phyloP scores from a whole-genome alignment of 2,329 filamentous ascomycete species.

The Colletotrichum incanum region DNA sequence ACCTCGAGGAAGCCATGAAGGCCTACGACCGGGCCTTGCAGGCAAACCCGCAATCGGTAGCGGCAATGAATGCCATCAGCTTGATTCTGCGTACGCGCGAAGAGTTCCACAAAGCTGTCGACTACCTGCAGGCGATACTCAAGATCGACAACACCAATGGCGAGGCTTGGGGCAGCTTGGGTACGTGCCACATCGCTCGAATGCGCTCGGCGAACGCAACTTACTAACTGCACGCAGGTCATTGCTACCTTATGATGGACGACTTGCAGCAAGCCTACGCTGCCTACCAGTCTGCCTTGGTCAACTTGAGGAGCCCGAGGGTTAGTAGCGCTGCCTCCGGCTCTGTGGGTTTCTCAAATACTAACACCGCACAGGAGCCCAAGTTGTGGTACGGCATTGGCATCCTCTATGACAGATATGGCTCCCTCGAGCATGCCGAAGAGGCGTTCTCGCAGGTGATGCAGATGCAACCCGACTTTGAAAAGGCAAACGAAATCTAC shows the following conservation, averaged over 20 bases:
- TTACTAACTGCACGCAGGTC: slow-evolving; percentile 70
- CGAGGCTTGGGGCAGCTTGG: slow-evolving; percentile 96
- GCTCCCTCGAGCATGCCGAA: slow-evolving; percentile 95
- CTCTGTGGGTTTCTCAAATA: slow-evolving; percentile 29
- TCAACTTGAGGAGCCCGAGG: slow-evolving; percentile 94
- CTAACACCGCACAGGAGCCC: slow-evolving; percentile 76
- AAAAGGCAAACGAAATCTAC: slow-evolving; percentile 99
- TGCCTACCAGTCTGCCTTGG: slow-evolving; percentile 94
- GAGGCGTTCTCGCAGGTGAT: slow-evolving; percentile 99
- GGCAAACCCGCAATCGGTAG: slow-evolving; percentile 90
- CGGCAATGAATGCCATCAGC: slow-evolving; percentile 95
- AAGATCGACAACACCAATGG: slow-evolving; percentile 92
- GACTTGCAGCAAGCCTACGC: slow-evolving; percentile 97
- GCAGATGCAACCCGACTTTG: slow-evolving; percentile 97
- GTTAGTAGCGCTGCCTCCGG: slow-evolving; percentile 61
- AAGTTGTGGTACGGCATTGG: slow-evolving; percentile 99
- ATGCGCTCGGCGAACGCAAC: neutral
- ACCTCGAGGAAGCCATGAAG: slow-evolving; percentile 88
- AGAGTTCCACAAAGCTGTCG: slow-evolving; percentile 93
- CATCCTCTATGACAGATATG: slow-evolving; percentile 96
- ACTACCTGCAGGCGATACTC: slow-evolving; percentile 91
- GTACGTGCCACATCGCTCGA: slow-evolving; percentile 64
- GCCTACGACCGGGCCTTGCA: slow-evolving; percentile 92
- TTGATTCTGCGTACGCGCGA: slow-evolving; percentile 92
- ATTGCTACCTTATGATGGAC: slow-evolving; percentile 99